Conservation (phyloP, 179 eudicot species). For the Carnegiea gigantea region DNA sequence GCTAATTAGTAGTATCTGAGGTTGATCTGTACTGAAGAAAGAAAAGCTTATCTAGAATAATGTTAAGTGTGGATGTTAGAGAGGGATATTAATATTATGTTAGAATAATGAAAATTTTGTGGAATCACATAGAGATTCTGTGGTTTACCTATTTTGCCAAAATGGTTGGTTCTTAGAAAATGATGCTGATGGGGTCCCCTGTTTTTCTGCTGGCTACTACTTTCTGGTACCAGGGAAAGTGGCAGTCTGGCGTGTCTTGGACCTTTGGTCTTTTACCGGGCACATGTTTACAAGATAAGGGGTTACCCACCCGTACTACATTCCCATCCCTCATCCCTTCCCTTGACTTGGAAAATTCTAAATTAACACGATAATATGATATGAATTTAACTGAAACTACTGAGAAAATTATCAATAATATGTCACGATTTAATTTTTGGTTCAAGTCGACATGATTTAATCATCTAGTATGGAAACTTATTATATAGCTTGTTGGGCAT, state of each 20-base stretch:
- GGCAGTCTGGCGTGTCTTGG: constrained; percentile 23
- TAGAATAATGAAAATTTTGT: not conserved
- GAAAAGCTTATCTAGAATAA: constrained; percentile 6
- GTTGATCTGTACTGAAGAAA: constrained; percentile 17
- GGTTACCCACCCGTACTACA: too few species aligned
- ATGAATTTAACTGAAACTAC: too few species aligned
- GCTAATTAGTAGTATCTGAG: not conserved
- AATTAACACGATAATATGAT: too few species aligned
- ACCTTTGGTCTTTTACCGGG: not conserved
- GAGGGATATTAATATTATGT: not conserved
- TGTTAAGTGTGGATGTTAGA: constrained; percentile 22
- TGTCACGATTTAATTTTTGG: too few species aligned
- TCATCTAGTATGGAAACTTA: too few species aligned
- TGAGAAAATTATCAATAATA: too few species aligned
- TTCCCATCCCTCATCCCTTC: too few species aligned
- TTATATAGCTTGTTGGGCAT: too few species aligned
- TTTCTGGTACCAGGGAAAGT: constrained; percentile 20
- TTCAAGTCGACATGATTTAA: too few species aligned
- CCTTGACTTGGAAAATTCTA: too few species aligned
- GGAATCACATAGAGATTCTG: not conserved
- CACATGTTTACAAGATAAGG: too few species aligned
- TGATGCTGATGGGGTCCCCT: constrained; percentile 15
- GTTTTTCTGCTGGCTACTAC: constrained; percentile 20
- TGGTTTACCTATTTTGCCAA: constrained; percentile 4
- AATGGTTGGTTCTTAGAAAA: constrained; percentile 18